These are phyloP conservation scores for Sphaerobolus stellatus DNA, from an alignment of 1,284 basidiomycete genomes.

Conservation along the genomic window DNA sequence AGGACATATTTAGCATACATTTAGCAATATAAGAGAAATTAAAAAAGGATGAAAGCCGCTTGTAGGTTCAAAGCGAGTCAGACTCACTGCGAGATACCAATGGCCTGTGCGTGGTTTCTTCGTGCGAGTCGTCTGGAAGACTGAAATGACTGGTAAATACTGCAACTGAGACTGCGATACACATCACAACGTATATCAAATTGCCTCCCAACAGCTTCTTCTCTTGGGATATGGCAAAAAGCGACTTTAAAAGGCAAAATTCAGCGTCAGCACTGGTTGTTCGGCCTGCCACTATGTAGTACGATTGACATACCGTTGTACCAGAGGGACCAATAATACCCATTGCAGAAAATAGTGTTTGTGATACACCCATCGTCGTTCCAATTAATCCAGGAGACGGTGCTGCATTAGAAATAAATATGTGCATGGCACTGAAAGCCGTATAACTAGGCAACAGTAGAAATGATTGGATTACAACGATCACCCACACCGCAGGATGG, in stretches of 20 bases:
- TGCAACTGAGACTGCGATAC: neutral
- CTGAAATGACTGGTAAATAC: constrained; percentile 4
- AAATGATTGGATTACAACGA: constrained; percentile 6
- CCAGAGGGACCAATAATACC: constrained; percentile 12
- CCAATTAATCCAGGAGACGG: constrained; percentile 8
- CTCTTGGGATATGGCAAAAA: constrained; percentile 9
- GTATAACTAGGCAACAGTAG: constrained; percentile 12
- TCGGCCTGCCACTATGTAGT: neutral
- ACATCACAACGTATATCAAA: constrained; percentile 10
- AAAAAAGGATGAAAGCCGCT: no score
- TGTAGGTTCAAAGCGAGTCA: no score
- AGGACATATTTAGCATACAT: no score
- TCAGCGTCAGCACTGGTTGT: neutral
- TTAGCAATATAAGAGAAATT: no score
- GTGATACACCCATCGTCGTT: constrained; percentile 10
- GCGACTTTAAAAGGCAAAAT: neutral
- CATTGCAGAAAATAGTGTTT: constrained; percentile 13
- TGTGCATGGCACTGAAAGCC: constrained; percentile 14
- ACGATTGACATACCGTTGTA: constrained; percentile 5
- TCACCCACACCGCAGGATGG: constrained; percentile 8
- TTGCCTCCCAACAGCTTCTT: constrained; percentile 5
- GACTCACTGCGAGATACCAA: no score
- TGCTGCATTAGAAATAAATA: constrained; percentile 9
- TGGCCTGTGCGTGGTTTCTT: no score
- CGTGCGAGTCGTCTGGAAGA: constrained; percentile 10